These are phyloP conservation scores for Citrus mangshanensis DNA, from an alignment of 345 rosid species.

Conservation along the genomic window DNA sequence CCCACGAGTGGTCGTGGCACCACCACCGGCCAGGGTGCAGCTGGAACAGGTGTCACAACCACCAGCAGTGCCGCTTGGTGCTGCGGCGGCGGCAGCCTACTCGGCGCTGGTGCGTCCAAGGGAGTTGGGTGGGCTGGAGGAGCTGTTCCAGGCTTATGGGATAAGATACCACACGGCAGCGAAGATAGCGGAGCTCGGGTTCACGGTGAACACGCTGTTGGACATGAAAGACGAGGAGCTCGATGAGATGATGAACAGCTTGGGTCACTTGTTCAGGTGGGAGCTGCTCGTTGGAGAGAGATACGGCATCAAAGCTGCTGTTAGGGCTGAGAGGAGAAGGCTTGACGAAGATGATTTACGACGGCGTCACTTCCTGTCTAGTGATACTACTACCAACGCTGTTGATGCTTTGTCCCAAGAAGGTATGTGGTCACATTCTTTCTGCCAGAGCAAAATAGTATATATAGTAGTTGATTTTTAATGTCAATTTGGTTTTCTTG, in stretches of 20 bases:
- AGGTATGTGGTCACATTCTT: slow-evolving; percentile 37
- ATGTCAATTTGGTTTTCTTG: background rate
- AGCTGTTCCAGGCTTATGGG: slow-evolving; percentile 78
- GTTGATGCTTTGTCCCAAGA: slow-evolving; percentile 93
- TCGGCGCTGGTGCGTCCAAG: slow-evolving; percentile 41
- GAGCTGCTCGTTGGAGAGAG: slow-evolving; percentile 93
- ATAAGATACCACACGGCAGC: slow-evolving; percentile 80
- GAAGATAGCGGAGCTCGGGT: slow-evolving; percentile 91
- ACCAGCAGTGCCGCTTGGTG: slow-evolving; percentile 16
- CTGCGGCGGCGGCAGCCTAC: slow-evolving; percentile 22
- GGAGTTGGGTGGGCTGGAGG: slow-evolving; percentile 73
- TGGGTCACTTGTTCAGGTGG: slow-evolving; percentile 86
- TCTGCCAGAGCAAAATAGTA: background rate
- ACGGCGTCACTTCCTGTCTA: slow-evolving; percentile 45
- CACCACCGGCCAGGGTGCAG: slow-evolving; percentile 24
- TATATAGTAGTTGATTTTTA: background rate
- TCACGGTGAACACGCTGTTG: slow-evolving; percentile 86
- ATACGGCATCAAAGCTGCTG: slow-evolving; percentile 90
- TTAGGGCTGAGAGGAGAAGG: slow-evolving; percentile 79
- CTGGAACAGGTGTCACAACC: slow-evolving; percentile 29
- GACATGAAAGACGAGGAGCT: slow-evolving; percentile 95
- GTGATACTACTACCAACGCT: slow-evolving; percentile 46
- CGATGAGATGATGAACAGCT: slow-evolving; percentile 97
- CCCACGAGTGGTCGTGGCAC: slow-evolving; percentile 38
- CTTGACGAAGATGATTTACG: slow-evolving; percentile 63